These are phyloP conservation scores for Botryotinia convoluta DNA, from an alignment of 2,329 filamentous ascomycete species.

Conservation along the genomic window DNA sequence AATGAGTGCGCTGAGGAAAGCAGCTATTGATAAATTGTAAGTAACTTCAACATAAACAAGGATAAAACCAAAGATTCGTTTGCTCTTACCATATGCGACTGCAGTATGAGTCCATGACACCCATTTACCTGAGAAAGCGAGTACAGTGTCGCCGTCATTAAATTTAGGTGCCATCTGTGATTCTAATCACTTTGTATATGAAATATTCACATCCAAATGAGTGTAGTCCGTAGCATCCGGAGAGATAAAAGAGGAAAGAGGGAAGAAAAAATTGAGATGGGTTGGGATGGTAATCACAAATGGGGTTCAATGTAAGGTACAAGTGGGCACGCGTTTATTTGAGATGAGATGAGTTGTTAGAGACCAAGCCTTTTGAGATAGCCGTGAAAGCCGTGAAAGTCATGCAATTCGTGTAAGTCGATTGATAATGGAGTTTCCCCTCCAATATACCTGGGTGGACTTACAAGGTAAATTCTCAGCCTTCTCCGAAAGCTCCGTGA, in stretches of 20 bases:
- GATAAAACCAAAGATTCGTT: not conserved
- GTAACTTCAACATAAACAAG: conserved; percentile 6
- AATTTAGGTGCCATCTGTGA: conserved; percentile 49
- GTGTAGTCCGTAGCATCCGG: conserved; percentile 32
- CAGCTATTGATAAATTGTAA: conserved; percentile 50
- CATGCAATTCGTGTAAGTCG: not conserved
- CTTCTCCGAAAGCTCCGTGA: conserved; percentile 1
- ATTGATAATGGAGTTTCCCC: not conserved
- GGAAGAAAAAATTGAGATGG: not conserved
- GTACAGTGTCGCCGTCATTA: conserved; percentile 61
- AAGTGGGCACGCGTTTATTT: conserved; percentile 5
- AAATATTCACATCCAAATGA: conserved; percentile 36
- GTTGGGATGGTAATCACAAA: not conserved
- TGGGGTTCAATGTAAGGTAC: conserved; percentile 15
- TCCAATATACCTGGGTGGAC: not conserved
- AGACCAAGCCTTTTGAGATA: not conserved
- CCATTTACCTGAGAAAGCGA: conserved; percentile 80
- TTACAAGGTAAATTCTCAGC: conserved; percentile 5
- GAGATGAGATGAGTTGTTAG: not conserved
- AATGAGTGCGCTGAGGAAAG: conserved; percentile 82
- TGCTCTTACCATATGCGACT: conserved; percentile 69
- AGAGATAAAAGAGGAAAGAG: conserved; percentile 19
- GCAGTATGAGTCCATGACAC: conserved; percentile 84
- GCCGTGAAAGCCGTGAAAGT: not conserved
- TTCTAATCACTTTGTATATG: conserved; percentile 19